A percentile compares a stretch with the other conserved stretches of the same genome.
These are phyloP conservation scores for Esteya vermicola DNA, from an alignment of 2,329 filamentous ascomycete genomes.

Conservation along the genomic window DNA sequence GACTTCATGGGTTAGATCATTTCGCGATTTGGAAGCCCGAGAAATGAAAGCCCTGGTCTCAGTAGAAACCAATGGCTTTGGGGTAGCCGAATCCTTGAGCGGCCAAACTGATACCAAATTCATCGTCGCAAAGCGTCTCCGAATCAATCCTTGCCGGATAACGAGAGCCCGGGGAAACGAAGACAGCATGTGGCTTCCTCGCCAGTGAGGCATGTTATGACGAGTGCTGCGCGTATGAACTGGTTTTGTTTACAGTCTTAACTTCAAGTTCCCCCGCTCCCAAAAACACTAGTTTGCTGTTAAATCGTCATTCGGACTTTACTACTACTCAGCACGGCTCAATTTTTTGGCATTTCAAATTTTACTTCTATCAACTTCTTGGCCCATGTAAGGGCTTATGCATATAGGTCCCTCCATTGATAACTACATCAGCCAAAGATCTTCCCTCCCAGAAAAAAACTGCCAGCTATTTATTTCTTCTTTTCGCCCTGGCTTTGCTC, in stretches of 20 bases:
- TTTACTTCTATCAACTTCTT: background rate
- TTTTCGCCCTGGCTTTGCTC: slow-evolving; percentile 46
- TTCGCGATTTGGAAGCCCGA: background rate
- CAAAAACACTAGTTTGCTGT: too few relatives aligned
- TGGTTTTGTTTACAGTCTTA: background rate
- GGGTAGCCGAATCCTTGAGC: background rate
- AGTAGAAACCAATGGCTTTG: too few relatives aligned
- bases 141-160: background rate
- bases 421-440: background rate
- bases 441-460: background rate
- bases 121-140: background rate
- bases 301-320: background rate
- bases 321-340: background rate
- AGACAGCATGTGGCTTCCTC: too few relatives aligned
- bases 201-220: background rate
- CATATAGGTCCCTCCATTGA: too few relatives aligned
- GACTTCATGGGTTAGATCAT: background rate
- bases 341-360: background rate
- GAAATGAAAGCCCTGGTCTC: background rate
- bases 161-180: too few relatives aligned
- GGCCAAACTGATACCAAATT: background rate
- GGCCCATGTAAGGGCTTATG: background rate
- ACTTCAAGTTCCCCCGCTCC: background rate
- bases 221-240: background rate
- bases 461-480: slow-evolving; percentile 9